These are phyloP conservation scores for Apiospora sp. DNA, from an alignment of 2,329 filamentous ascomycete genomes.

Conservation along the genomic window DNA sequence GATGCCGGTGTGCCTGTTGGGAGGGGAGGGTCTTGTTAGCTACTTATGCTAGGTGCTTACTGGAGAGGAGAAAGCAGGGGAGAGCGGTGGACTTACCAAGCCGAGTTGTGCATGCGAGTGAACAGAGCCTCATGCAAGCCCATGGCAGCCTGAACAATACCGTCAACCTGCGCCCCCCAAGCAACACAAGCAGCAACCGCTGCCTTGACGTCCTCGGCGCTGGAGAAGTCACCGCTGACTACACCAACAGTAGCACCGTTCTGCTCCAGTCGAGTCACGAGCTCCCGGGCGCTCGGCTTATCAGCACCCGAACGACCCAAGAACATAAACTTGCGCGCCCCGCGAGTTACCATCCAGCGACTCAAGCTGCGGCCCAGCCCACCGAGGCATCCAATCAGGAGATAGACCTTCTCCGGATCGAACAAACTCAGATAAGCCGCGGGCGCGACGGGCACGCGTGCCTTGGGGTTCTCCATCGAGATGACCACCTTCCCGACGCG, in stretches of 20 bases:
- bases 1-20: constrained; percentile 10
- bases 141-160: constrained; percentile 23
- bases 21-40: too few species aligned
- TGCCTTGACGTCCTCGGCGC: background rate
- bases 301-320: constrained; percentile 35
- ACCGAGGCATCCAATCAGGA: constrained; percentile 60
- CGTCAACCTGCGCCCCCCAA: background rate
- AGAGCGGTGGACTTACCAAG: background rate
- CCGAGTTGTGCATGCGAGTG: constrained; percentile 31
- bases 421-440: constrained; percentile 37
- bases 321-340: constrained; percentile 57
- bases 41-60: too few species aligned
- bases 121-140: constrained; percentile 36
- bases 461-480: constrained; percentile 23
- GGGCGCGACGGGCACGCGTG: constrained; percentile 35
- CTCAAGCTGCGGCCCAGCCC: constrained; percentile 59
- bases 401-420: constrained; percentile 45
- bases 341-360: constrained; percentile 56
- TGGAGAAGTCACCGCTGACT: background rate
- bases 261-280: background rate
- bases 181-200: background rate
- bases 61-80: too few species aligned
- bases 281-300: background rate
- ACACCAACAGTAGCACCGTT: background rate
- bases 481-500: constrained; percentile 31